Percentiles rank a stretch among this genome's conserved stretches.
phyloP scores from a whole-genome alignment of 2,329 filamentous ascomycete genomes.

The Phaeomoniella chlamydospora region DNA sequence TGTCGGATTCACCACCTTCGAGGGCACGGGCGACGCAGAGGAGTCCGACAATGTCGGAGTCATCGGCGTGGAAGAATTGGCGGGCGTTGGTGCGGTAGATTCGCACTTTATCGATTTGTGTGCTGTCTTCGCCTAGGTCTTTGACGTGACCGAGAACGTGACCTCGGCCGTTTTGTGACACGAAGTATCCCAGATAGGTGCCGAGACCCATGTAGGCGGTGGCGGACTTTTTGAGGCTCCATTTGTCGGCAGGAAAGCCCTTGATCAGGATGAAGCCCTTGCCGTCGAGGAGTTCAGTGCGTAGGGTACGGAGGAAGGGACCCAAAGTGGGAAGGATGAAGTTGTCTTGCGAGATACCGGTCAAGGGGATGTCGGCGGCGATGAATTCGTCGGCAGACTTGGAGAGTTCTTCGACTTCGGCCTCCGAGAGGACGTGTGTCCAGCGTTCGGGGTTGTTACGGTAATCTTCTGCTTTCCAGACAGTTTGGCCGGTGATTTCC shows the following conservation, averaged over 20 bases:
- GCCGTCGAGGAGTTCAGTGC: constrained; percentile 58
- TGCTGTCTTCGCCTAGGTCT: constrained; percentile 69
- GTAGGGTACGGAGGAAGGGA: constrained; percentile 38
- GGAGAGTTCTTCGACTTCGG: constrained; percentile 55
- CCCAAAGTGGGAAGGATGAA: constrained; percentile 47
- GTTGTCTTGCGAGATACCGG: constrained; percentile 52
- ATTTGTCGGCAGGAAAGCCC: constrained; percentile 60
- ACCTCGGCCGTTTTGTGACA: constrained; percentile 71
- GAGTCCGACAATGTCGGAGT: constrained; percentile 68
- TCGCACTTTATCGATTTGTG: constrained; percentile 70
- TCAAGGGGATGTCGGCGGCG: constrained; percentile 48
- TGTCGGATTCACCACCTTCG: constrained; percentile 73
- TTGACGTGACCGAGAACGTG: constrained; percentile 85
- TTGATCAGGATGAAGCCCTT: constrained; percentile 89
- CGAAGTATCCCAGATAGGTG: constrained; percentile 74
- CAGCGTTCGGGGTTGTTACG: constrained; percentile 49
- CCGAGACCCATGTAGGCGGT: constrained; percentile 85
- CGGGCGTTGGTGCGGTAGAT: constrained; percentile 80
- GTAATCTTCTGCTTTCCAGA: constrained; percentile 58
- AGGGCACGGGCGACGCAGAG: constrained; percentile 65
- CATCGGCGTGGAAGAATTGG: constrained; percentile 78
- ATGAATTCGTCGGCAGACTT: constrained; percentile 56
- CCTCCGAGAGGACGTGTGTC: constrained; percentile 54
- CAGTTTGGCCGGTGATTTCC: constrained; percentile 55
- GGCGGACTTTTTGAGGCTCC: constrained; percentile 67